Base-by-base conservation (phyloP, 1,284 basidiomycete genomes). In the Mrakiaceae sp. region DNA sequence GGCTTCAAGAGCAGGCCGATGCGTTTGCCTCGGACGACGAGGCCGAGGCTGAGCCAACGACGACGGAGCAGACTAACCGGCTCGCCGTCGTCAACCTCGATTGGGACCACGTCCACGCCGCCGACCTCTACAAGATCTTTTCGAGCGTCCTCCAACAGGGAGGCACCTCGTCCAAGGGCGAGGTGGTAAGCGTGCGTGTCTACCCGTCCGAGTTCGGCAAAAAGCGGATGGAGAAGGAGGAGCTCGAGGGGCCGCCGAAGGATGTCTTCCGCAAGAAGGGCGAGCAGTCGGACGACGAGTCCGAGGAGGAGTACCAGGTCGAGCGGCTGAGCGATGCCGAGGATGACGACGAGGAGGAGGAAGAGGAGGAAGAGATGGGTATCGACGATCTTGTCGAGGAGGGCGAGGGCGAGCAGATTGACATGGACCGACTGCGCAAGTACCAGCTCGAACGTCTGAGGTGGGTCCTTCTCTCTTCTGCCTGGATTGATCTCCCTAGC, bases 131-230 rank as follows among this genome's bases (percentile, higher is more conserved):
- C 83, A 92, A 90, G 75, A 89, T 98, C 53, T 93, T 92, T 76
- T 85, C 90, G 48, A 97, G 93, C 4, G 83, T 95, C 62, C 81
- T 97, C 16, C 60, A 68, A 62, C 46, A 70, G 68, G 46, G 74
- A 72, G 66, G 68, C 63, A 57, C 64, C 63, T 16, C 60, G 58
- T 50, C 68, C 0, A 54, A 79, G 8, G 90, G 90, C 2, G 83
- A 79, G 66, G 80, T 96, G 8, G 73, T 88, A 43, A 84, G 80
- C 69, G 87, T 96, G 6, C 82, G 84, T 49, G 84, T 98, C 42
- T 98, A 95, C 74, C 91, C 91, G 7, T 93, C 89, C 70, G 84
- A 94, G 71, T 98, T 98, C 74, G 96, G 96, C 5, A 90, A 89
- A 73, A 85, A 87, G 74, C 81, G 92, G 54, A 85, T 98, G 83